Evolutionary conservation across 2,329 filamentous ascomycete species (phyloP).

Genomic region (Clarireedia monteithiana): DNA sequence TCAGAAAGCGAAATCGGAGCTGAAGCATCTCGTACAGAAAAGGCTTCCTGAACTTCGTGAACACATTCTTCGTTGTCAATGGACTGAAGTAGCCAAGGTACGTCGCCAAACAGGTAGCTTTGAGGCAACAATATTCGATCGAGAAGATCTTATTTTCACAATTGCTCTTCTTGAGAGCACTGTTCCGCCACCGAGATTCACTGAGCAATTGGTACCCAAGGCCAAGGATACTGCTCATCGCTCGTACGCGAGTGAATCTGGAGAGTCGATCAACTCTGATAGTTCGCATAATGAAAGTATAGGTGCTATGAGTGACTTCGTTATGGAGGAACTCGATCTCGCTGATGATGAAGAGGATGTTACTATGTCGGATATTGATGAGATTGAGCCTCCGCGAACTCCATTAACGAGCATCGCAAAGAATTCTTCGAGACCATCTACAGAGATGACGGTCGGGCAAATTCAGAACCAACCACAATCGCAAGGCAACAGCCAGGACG

Average conservation of each 20-base stretch:
- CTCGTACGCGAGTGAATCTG: conserved; percentile 17
- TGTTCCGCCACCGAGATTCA: conserved; percentile 33
- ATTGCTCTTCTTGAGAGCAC: conserved; percentile 38
- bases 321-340: conserved; percentile 33
- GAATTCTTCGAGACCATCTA: background rate
- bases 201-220: conserved; percentile 1
- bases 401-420: background rate
- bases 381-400: too few species aligned
- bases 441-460: background rate
- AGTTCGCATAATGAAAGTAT: conserved; percentile 30
- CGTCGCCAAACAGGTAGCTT: conserved; percentile 48
- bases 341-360: conserved; percentile 21
- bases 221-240: conserved; percentile 11
- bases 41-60: conserved; percentile 49
- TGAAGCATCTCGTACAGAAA: conserved; percentile 34
- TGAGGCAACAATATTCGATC: conserved; percentile 57
- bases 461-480: background rate
- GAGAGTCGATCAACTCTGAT: conserved; percentile 21
- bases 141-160: conserved; percentile 45
- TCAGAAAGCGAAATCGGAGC: conserved; percentile 34
- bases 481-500: background rate
- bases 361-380: conserved; percentile 8
- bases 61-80: conserved; percentile 45
- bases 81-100: conserved; percentile 45
- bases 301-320: conserved; percentile 40